Evolutionary conservation across 192 early-diverging fungal genomes (phyloP).

Genomic region (Dispira simplex): DNA sequence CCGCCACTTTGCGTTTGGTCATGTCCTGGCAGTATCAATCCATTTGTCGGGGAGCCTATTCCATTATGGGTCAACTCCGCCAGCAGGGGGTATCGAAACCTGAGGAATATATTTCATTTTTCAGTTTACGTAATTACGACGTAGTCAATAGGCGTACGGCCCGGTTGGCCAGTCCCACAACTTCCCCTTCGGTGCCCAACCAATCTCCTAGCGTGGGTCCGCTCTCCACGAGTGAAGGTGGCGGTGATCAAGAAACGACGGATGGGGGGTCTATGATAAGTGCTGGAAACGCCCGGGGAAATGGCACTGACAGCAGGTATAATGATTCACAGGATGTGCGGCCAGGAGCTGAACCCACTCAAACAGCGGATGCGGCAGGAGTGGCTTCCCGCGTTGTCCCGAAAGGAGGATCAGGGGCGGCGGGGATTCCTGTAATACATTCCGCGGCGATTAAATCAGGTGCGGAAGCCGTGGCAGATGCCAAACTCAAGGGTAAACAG

Average conservation of each 20-base stretch:
- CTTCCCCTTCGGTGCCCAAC: background rate
- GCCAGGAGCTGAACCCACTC: no score
- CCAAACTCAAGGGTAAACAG: background rate
- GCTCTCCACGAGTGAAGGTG: no score
- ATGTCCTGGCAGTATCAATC: constrained; percentile 71
- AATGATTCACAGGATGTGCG: no score
- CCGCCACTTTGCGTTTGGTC: constrained; percentile 52
- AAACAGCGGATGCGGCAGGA: no score
- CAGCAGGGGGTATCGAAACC: constrained; percentile 36
- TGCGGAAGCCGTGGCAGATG: background rate
- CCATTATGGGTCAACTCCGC: constrained; percentile 39
- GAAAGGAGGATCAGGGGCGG: background rate
- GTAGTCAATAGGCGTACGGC: constrained; percentile 21
- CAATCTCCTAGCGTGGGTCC: background rate
- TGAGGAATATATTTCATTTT: constrained; percentile 53
- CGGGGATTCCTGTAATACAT: background rate
- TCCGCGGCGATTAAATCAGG: background rate
- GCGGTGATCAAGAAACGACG: no score
- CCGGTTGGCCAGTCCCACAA: background rate
- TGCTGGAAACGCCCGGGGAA: background rate
- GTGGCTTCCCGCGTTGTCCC: background rate
- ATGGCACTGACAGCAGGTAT: no score
- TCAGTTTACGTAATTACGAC: constrained; percentile 57
- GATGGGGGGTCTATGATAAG: no score
- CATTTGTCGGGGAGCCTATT: constrained; percentile 58